Conservation (phyloP, 2,329 filamentous ascomycete genomes). For the Trichophyton schoenleinii region DNA sequence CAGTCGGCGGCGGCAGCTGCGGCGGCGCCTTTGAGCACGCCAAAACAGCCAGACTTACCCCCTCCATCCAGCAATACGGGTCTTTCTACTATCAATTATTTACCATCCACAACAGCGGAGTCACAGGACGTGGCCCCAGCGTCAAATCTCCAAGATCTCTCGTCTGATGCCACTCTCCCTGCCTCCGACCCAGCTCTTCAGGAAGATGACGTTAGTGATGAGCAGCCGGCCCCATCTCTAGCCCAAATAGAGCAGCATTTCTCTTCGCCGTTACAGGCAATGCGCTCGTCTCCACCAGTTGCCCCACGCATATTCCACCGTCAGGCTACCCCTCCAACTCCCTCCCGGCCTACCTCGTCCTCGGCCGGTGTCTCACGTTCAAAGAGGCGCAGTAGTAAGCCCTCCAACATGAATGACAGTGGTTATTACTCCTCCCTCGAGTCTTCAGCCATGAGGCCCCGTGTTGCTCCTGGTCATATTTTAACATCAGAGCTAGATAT, state of each 20-base stretch:
- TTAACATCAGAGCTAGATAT: constrained; percentile 62
- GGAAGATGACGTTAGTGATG: constrained; percentile 42
- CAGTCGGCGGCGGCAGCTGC: neutral
- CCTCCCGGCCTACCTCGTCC: constrained; percentile 46
- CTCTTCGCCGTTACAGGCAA: constrained; percentile 41
- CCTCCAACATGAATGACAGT: constrained; percentile 75
- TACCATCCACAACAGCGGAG: constrained; percentile 5
- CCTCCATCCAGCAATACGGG: constrained; percentile 9
- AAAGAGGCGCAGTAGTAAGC: constrained; percentile 58
- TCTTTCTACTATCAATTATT: constrained; percentile 10
- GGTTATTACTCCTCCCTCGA: constrained; percentile 95
- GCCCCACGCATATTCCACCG: constrained; percentile 44
- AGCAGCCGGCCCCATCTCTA: constrained; percentile 22
- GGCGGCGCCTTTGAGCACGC: neutral
- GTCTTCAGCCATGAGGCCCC: constrained; percentile 70
- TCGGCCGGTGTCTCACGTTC: constrained; percentile 53
- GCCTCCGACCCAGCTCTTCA: constrained; percentile 52
- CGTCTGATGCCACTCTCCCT: constrained; percentile 66
- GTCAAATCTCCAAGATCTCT: constrained; percentile 42
- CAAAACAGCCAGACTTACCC: constrained; percentile 4
- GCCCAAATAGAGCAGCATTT: constrained; percentile 9
- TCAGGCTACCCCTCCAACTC: constrained; percentile 62
- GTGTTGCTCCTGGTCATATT: constrained; percentile 45
- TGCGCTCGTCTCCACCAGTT: constrained; percentile 86
- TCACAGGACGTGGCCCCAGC: constrained; percentile 2